Evolutionary conservation across 2,329 filamentous ascomycete species (phyloP), one percentile per base, ranked within the genome.

Genomic region (Hypoxylon sp.): DNA sequence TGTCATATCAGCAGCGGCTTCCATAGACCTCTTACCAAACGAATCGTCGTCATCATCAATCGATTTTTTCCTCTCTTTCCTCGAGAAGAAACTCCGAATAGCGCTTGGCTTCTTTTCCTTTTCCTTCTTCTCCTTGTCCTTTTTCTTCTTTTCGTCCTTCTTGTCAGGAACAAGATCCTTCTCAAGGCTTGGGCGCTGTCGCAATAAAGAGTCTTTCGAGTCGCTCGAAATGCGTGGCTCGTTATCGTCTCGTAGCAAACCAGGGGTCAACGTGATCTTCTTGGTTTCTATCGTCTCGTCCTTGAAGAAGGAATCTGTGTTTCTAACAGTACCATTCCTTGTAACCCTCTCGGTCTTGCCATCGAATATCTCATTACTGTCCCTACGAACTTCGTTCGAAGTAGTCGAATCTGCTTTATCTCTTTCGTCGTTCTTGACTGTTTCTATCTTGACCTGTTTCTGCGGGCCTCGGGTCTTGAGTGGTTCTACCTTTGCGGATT

Each of bases 291-390:
- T 92, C 33, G 89, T 94, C 76, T 99, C 95, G 76, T 98, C 96
- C 80, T 94, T 97, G 85, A 98, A 98, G 84, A 98, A 98, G 0
- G 95, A 97, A 80, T 98, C 95, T 3, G 94, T 95, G 78, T 97
- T 97, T 70, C 95, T 89, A 48, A 97, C 87, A 22, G 92, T 95
- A 46, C 94, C 94, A 74, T 97, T 97, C 70, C 91, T 89, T 37
- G 93, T 94, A 77, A 91, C 88, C 77, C 85, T 86, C 63, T 84
- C 83, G 1, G 80, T 74, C 68, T 85, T 88, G 51, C 79, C 81
- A 52, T 89, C 87, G 63, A 91, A 86, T 3, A 88, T 86, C 50
- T 95, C 92, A 61, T 94, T 92, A 73, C 90, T 93, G 53, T 83
- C 87, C 66, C 87, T 78, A 42, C 77, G 76, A 11, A 69, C 65